These are phyloP conservation scores for Colletotrichum camelliae DNA, from an alignment of 2,329 filamentous ascomycete species.

Conservation along the genomic window DNA sequence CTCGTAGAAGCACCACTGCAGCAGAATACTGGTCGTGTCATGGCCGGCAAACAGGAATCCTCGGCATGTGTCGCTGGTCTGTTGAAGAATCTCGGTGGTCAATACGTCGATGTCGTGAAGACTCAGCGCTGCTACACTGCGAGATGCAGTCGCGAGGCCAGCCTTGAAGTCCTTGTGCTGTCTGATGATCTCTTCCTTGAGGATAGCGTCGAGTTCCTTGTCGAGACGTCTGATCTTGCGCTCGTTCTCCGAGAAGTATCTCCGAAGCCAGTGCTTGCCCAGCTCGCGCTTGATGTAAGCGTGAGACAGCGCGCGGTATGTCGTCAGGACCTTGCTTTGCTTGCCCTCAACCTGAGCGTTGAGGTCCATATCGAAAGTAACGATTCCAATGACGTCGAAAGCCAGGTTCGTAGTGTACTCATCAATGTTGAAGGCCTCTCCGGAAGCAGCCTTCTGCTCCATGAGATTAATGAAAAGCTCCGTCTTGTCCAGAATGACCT, in stretches of 20 bases:
- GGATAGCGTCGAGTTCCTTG: conserved; percentile 24
- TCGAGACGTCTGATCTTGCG: conserved; percentile 30
- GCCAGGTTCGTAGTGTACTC: conserved; percentile 35
- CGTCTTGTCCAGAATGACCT: conserved; percentile 25
- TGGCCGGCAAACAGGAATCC: conserved; percentile 46
- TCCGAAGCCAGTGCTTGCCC: conserved; percentile 27
- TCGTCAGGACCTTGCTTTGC: conserved; percentile 28
- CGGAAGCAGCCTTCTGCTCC: conserved; percentile 29
- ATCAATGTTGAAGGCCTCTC: conserved; percentile 32
- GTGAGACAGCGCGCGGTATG: conserved; percentile 20
- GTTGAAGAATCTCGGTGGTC: conserved; percentile 29
- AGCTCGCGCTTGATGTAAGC: conserved; percentile 23
- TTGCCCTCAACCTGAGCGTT: conserved; percentile 31
- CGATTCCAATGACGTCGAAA: conserved; percentile 43
- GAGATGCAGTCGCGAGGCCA: not conserved
- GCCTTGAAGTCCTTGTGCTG: conserved; percentile 10
- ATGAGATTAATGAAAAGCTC: conserved; percentile 26
- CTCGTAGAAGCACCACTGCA: conserved; percentile 42
- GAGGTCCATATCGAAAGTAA: conserved; percentile 38
- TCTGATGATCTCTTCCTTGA: conserved; percentile 25
- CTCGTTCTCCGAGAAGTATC: conserved; percentile 22
- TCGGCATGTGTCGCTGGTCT: conserved; percentile 39
- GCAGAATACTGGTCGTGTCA: conserved; percentile 41
- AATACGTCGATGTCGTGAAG: conserved; percentile 32
- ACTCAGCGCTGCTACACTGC: conserved; percentile 36